Conservation (phyloP, 2,329 filamentous ascomycete genomes). For the Ceratocystis diversiconidia region DNA sequence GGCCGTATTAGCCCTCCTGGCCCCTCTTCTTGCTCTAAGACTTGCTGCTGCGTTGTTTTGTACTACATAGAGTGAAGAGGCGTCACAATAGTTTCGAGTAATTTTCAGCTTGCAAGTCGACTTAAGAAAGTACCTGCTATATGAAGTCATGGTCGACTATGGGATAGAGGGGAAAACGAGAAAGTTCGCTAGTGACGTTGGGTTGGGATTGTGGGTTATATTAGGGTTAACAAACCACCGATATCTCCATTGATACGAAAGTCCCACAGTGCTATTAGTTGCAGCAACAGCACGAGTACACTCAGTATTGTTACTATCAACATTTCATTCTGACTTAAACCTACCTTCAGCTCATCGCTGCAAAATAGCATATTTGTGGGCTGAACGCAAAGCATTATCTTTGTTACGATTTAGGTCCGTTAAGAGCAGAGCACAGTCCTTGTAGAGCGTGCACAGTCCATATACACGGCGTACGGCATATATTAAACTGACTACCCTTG, state of each 20-base stretch:
- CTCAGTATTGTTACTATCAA: no score
- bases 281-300: neutral
- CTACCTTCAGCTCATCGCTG: neutral
- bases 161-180: neutral
- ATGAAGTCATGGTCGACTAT: no score
- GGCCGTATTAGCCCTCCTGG: no score
- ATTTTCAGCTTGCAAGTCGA: no score
- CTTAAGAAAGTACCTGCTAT: no score
- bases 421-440: neutral
- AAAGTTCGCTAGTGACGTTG: neutral
- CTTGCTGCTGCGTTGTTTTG: no score
- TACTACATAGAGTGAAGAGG: no score
- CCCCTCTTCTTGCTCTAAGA: no score
- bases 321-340: neutral
- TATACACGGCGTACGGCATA: neutral
- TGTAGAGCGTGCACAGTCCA: neutral
- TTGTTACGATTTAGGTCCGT: neutral
- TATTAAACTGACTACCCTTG: constrained; percentile 1
- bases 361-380: neutral
- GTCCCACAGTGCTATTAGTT: neutral
- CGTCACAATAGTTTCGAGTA: no score
- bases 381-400: neutral
- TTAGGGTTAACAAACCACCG: neutral
- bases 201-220: neutral
- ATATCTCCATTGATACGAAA: neutral